A percentile compares a stretch with the other conserved stretches of the same genome.
phyloP scores from a whole-genome alignment of 1,284 basidiomycete species.

The Schizophyllum amplum region DNA sequence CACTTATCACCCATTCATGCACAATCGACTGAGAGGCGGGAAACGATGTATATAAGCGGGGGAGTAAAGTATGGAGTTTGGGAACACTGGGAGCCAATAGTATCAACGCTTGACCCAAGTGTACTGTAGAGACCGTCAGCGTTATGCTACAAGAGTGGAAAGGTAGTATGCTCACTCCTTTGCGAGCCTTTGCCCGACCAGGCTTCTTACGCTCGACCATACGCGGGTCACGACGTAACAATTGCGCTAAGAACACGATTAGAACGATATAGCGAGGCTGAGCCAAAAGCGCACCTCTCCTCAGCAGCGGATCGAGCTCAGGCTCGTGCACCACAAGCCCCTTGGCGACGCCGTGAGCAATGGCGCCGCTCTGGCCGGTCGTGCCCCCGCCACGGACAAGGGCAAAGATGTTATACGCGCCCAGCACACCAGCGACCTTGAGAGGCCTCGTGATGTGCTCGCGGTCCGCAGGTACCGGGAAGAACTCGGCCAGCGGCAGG shows the following conservation, averaged over 20 bases:
- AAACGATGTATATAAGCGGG: too few relatives aligned
- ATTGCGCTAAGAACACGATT: conserved; percentile 52
- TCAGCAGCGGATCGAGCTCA: conserved; percentile 56
- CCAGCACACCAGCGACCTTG: conserved; percentile 78
- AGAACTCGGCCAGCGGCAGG: conserved; percentile 70
- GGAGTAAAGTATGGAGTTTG: too few relatives aligned
- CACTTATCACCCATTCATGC: too few relatives aligned
- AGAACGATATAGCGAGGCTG: conserved; percentile 5
- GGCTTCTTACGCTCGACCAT: conserved; percentile 99
- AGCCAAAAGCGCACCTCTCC: conserved; percentile 50
- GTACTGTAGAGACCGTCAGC: conserved; percentile 40
- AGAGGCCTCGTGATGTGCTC: conserved; percentile 80
- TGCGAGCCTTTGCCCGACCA: conserved; percentile 84
- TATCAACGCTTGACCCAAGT: conserved; percentile 96
- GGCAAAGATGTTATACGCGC: conserved; percentile 89
- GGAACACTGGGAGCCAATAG: too few relatives aligned
- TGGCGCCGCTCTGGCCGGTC: conserved; percentile 86
- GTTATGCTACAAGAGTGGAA: conserved; percentile 4
- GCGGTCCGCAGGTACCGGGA: conserved; percentile 70
- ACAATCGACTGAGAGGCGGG: too few relatives aligned
- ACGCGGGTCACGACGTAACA: conserved; percentile 87
- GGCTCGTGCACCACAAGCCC: conserved; percentile 70
- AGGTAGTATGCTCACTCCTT: conserved; percentile 54
- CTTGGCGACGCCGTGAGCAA: conserved; percentile 79
- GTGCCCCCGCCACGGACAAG: conserved; percentile 85